Percentiles rank a stretch among this genome's conserved stretches.
Conservation (phyloP, 257 asterid species). For the Solanum corneliomulleri region DNA sequence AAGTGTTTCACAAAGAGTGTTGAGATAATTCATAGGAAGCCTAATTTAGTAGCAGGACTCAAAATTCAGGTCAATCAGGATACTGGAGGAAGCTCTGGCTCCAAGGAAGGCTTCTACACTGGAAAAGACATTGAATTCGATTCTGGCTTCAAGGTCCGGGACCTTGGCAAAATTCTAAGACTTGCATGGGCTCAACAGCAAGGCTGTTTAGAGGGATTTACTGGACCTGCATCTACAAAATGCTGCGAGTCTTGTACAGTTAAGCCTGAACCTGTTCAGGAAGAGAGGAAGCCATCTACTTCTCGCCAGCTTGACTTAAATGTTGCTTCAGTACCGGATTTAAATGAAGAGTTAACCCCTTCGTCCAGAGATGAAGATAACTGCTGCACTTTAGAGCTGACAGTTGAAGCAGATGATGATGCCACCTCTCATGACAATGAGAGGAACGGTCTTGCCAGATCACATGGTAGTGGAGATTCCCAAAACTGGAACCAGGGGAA, state of each 20-base stretch:
- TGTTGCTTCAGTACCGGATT: constrained; percentile 73
- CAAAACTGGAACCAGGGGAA: constrained; percentile 38
- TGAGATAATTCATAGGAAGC: constrained; percentile 47
- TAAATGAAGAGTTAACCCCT: constrained; percentile 69
- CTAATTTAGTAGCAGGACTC: constrained; percentile 13
- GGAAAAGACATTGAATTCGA: constrained; percentile 47
- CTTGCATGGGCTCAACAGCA: constrained; percentile 61
- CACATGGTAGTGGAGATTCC: constrained; percentile 42
- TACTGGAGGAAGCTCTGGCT: constrained; percentile 44
- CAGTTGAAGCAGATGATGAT: constrained; percentile 51
- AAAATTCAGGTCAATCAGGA: constrained; percentile 33
- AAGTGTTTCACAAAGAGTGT: constrained; percentile 67
- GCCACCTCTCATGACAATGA: constrained; percentile 45
- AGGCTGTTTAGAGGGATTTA: constrained; percentile 41
- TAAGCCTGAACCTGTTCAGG: constrained; percentile 35
- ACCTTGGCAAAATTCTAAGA: constrained; percentile 66
- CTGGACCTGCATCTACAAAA: constrained; percentile 26
- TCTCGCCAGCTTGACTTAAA: constrained; percentile 70
- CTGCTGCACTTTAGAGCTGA: constrained; percentile 38
- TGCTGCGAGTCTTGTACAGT: constrained; percentile 21
- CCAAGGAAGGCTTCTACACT: constrained; percentile 24
- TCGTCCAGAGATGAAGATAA: constrained; percentile 59
- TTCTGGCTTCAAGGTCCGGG: constrained; percentile 75
- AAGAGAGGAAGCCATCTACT: constrained; percentile 30
- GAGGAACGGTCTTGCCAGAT: constrained; percentile 30